These are phyloP conservation scores for Fistulifera solaris DNA, from an alignment of 108 stramenopile genomes.

Conservation along the genomic window DNA sequence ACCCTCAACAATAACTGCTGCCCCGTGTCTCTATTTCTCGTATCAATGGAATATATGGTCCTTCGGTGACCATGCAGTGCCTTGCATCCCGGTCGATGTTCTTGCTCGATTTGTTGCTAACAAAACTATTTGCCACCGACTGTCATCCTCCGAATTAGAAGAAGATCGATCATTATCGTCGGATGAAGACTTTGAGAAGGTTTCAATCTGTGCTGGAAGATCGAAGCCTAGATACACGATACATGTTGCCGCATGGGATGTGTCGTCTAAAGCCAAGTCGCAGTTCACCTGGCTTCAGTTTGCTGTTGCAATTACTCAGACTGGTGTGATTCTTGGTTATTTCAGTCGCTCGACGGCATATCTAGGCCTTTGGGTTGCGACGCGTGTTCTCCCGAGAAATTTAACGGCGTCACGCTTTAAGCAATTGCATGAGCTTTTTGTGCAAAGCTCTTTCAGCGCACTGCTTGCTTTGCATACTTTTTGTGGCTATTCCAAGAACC, in stretches of 20 bases:
- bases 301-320: constrained; percentile 54
- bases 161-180: constrained; percentile 22
- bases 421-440: constrained; percentile 34
- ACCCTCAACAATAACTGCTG: constrained; percentile 83
- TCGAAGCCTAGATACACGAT: constrained; percentile 18
- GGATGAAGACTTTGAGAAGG: constrained; percentile 3
- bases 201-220: neutral
- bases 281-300: constrained; percentile 68
- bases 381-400: constrained; percentile 34
- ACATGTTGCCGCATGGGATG: constrained; percentile 62
- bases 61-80: constrained; percentile 45
- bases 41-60: constrained; percentile 76
- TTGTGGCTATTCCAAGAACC: constrained; percentile 12
- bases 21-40: constrained; percentile 58
- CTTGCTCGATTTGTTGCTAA: constrained; percentile 48
- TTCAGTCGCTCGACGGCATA: constrained; percentile 52
- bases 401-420: constrained; percentile 25
- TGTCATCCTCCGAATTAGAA: neutral
- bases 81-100: constrained; percentile 81
- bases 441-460: constrained; percentile 36
- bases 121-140: constrained; percentile 12
- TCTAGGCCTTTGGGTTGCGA: constrained; percentile 44
- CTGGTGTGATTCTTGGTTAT: constrained; percentile 60
- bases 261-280: constrained; percentile 26
- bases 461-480: constrained; percentile 17